Conservation (phyloP, 108 stramenopile genomes). For the Cylindrotheca fusiformis region DNA sequence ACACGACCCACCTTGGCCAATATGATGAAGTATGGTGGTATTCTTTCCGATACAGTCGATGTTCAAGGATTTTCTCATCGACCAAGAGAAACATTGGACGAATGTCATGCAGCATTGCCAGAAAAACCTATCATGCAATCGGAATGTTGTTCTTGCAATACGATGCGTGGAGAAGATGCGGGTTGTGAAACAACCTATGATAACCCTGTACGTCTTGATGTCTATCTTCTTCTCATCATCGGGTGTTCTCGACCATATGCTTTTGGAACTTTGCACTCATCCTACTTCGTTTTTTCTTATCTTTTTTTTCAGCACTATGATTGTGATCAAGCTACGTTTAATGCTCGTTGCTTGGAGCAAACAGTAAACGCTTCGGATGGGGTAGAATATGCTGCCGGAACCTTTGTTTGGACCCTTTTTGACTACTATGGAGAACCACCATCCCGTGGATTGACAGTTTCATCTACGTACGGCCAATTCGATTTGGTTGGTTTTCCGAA, state of each 20-base stretch:
- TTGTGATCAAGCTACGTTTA: conserved; percentile 32
- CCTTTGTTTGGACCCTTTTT: conserved; percentile 41
- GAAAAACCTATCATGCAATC: conserved; percentile 28
- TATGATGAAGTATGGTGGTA: conserved; percentile 33
- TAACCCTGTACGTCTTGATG: conserved; percentile 13
- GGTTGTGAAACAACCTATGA: conserved; percentile 34
- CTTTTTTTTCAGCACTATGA: conserved; percentile 12
- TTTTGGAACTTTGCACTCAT: not conserved
- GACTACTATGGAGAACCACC: conserved; percentile 50
- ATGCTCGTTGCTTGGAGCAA: conserved; percentile 33
- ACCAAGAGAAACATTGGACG: conserved; percentile 18
- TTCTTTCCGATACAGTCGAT: conserved; percentile 29
- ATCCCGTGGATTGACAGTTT: conserved; percentile 23
- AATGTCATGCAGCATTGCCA: conserved; percentile 30
- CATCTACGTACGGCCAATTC: conserved; percentile 35
- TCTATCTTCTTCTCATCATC: not conserved
- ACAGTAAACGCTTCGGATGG: conserved; percentile 33
- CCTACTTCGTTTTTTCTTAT: not conserved
- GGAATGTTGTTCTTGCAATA: conserved; percentile 36
- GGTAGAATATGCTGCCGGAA: conserved; percentile 34
- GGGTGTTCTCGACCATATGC: not conserved
- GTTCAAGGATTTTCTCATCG: conserved; percentile 37
- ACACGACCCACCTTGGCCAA: conserved; percentile 35
- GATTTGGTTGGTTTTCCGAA: conserved; percentile 41
- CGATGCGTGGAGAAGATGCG: conserved; percentile 37